These are phyloP conservation scores for Myxozyma mucilagina DNA, from an alignment of 805 yeast genomes.

Conservation along the genomic window DNA sequence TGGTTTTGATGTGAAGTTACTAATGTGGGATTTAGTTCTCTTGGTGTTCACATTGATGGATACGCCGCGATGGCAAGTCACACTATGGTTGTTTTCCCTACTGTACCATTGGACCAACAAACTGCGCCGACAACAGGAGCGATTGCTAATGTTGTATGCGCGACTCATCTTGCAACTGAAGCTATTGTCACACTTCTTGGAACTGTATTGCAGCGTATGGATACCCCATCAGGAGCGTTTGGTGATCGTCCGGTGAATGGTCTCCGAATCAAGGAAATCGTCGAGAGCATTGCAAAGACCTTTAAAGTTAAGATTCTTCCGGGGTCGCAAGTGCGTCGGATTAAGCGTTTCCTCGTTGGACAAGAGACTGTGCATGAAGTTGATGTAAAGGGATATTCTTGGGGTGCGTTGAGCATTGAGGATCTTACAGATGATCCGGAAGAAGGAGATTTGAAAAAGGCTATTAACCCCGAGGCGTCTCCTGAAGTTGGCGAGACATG, in stretches of 20 bases:
- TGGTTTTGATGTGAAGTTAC: neutral
- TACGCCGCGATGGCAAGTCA: slow-evolving; percentile 86
- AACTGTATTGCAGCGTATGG: slow-evolving; percentile 15
- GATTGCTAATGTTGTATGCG: slow-evolving; percentile 86
- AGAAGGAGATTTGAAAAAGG: slow-evolving; percentile 34
- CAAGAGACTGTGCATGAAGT: slow-evolving; percentile 90
- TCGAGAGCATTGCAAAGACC: slow-evolving; percentile 80
- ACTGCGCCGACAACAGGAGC: slow-evolving; percentile 72
- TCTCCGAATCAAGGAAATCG: slow-evolving; percentile 64
- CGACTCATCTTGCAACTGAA: slow-evolving; percentile 85
- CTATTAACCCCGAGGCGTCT: slow-evolving; percentile 52
- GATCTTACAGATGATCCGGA: slow-evolving; percentile 32
- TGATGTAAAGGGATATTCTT: slow-evolving; percentile 81
- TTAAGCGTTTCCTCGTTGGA: slow-evolving; percentile 92
- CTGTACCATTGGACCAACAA: slow-evolving; percentile 48
- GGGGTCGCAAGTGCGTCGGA: slow-evolving; percentile 87
- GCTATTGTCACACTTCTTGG: slow-evolving; percentile 70
- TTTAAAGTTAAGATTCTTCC: slow-evolving; percentile 87
- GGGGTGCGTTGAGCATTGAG: slow-evolving; percentile 37
- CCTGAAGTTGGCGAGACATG: slow-evolving; percentile 84
- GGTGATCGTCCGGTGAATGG: slow-evolving; percentile 57
- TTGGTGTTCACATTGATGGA: slow-evolving; percentile 95
- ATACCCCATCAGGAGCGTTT: slow-evolving; percentile 12
- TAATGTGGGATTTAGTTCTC: slow-evolving; percentile 39
- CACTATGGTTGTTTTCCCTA: slow-evolving; percentile 72